Evolutionary conservation across 2,329 filamentous ascomycete genomes (phyloP), one percentile per base, ranked within the genome.

Genomic region (Xylaria sp.): DNA sequence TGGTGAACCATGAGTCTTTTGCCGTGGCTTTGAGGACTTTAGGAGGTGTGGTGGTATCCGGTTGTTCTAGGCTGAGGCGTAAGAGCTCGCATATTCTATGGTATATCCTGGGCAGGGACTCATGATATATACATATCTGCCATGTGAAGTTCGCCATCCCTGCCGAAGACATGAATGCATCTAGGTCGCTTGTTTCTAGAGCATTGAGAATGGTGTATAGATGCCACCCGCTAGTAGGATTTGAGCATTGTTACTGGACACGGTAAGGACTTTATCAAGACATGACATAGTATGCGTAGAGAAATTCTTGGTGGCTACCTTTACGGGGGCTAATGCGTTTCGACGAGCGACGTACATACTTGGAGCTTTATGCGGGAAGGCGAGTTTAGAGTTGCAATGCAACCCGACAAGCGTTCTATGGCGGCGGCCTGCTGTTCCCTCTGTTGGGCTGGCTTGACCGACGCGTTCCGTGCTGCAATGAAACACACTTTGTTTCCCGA

Each of bases 381-480:
- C 61, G 69, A 64, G 36, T 58, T 63, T 57, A 67, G 55, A 59
- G 57, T 56, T 61, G 47, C 55, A 24, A 61, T 64, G 69, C 55
- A 69, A 61, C 60, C 54, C 48, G 53, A 58, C 12, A 32, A 60
- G 32, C 30, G 30, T 55, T 58, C 58, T 59, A 64, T 69, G 65
- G 62, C 59, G 65, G 61, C 61, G 39, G 36, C 27, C 19, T 61
- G 51, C 58, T 24, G 47, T 47, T 61, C 42, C 54, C 63, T 45
- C 55, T 65, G 53, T 14, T 66, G 50, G 61, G 56, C 56, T 62
- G 53, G 34, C 54, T 39, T 54, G 61, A 58, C 53, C 42, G 65
- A 65, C 54, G 58, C 53, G 36, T 68, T 62, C 61, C 62, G 58
- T 47, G 62, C 54, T 69, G 66, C 61, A 51, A 64, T 65, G 64